Base-by-base conservation (phyloP, 208 protist species). In the Trypanosoma congolense region DNA sequence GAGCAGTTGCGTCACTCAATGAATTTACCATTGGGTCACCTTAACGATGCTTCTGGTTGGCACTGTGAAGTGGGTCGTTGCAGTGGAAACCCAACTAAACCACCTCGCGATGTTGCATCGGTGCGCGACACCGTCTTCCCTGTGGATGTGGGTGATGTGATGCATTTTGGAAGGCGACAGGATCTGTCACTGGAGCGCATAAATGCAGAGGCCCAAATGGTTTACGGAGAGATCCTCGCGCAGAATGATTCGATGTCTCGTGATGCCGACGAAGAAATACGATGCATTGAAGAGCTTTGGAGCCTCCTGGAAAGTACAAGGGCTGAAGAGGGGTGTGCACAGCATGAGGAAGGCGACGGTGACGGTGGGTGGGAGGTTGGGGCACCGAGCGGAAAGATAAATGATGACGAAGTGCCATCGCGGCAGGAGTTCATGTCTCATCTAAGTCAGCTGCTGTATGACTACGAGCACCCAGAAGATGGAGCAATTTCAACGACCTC, bases 151-250 rank as follows among this genome's bases (percentile, higher is more conserved):
- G 72, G 70, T 3, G 56, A 70, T 59, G 48, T 87, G 4, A 74
- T 54, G 4, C 72, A 62, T 4, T 83, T 76, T 71, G 80, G 80
- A 51, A 72, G 70, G 16, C 75, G 78, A 6, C 80, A 87, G 56
- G 75, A 87, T 24, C 60, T 87, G 25, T 70, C 80, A 0, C 48
- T 80, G 25, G 36, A 38, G 6, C 75, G 80, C 33, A 77, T 87
- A 19, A 66, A 77, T 33, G 41, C 46, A 0, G 80, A 87, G 47
- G 69, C 75, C 12, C 67, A 62, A 3, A 50, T 46, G 3, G 70
- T 83, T 46, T 33, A 78, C 10, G 52, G 33, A 24, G 47, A 61
- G 24, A 74, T 87, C 29, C 41, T 62, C 16, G 61, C 64, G 12
- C 65, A 78, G 29, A 87, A 87, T 54, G 33, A 24, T 9, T 44